Percentiles rank a stretch among this genome's conserved stretches.
phyloP scores from a whole-genome alignment of 345 rosid species.

The Hirschfeldia incana region DNA sequence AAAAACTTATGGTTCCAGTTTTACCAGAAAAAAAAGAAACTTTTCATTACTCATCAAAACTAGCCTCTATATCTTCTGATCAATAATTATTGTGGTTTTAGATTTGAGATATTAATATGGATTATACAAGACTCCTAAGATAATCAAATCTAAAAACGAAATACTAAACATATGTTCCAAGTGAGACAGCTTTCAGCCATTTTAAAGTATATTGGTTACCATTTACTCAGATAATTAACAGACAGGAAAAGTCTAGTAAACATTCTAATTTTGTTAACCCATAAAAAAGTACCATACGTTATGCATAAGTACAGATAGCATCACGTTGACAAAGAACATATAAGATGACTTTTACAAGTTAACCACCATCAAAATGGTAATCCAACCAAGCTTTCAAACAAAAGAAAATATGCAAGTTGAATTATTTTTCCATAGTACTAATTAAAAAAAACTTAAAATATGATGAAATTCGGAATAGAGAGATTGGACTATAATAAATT shows the following conservation, averaged over 20 bases:
- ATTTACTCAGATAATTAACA: not conserved
- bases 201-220: not conserved
- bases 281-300: not conserved
- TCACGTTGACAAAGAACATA: not conserved
- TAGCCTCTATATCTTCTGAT: not conserved
- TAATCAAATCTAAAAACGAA: not conserved
- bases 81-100: conserved; percentile 1
- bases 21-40: no score
- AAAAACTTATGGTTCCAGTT: not conserved
- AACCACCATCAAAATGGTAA: conserved; percentile 27
- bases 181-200: not conserved
- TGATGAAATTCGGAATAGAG: conserved; percentile 18
- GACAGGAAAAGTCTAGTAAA: conserved; percentile 30
- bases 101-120: not conserved
- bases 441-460: not conserved
- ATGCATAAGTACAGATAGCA: not conserved
- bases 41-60: no score
- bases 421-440: conserved; percentile 22
- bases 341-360: conserved; percentile 38
- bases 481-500: conserved; percentile 31
- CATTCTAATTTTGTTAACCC: conserved; percentile 3
- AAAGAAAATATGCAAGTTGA: conserved; percentile 22
- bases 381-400: not conserved
- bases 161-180: not conserved
- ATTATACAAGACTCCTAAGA: not conserved